These are phyloP conservation scores for Wallemia mellicola DNA, from an alignment of 1,284 basidiomycete genomes.

Conservation along the genomic window DNA sequence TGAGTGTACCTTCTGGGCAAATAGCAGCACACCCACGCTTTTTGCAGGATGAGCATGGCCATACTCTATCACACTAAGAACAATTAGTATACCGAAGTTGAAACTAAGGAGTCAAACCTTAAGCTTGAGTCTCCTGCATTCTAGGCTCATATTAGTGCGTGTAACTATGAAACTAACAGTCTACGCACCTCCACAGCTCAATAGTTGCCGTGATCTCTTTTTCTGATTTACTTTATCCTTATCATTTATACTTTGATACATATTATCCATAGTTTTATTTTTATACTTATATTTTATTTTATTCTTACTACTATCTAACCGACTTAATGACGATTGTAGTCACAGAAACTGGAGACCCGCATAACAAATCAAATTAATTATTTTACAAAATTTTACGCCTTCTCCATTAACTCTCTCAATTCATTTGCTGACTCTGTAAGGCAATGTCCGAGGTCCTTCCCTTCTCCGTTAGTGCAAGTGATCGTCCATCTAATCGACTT, in stretches of 20 bases:
- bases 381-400: neutral
- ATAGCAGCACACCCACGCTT: constrained; percentile 24
- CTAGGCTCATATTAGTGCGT: constrained; percentile 2
- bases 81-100: neutral
- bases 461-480: constrained; percentile 19
- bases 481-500: constrained; percentile 74
- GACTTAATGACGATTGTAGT: neutral
- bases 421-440: neutral
- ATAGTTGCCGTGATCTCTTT: neutral
- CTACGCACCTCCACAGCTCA: neutral
- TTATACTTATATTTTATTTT: neutral
- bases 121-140: neutral
- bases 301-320: neutral
- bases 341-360: neutral
- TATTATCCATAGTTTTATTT: too few relatives aligned
- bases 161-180: neutral
- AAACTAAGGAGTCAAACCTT: neutral
- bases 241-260: neutral
- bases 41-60: constrained; percentile 21
- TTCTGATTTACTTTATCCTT: neutral
- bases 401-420: neutral
- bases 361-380: neutral
- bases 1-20: constrained; percentile 21
- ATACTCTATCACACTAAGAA: neutral
- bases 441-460: neutral